phyloP scores from a whole-genome alignment of 2,329 filamentous ascomycete genomes.

The Ustulina deusta region DNA sequence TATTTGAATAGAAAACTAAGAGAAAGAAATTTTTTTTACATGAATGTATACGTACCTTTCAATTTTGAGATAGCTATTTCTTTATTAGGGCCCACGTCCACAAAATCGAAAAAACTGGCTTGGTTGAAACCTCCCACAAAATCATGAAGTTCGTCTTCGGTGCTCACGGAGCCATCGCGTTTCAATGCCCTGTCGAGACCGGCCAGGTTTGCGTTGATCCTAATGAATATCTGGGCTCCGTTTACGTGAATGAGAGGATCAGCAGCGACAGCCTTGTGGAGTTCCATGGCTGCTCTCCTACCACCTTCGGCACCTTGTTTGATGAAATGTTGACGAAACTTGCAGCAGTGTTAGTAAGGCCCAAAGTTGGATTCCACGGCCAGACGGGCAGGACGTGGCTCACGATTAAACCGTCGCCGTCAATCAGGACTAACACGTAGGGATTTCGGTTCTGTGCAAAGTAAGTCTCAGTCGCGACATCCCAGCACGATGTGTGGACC shows the following conservation, averaged over 20 bases:
- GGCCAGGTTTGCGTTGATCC: conserved; percentile 66
- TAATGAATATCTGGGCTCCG: conserved; percentile 66
- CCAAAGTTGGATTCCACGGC: conserved; percentile 17
- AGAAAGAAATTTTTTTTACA: conserved; percentile 8
- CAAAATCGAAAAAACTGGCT: conserved; percentile 71
- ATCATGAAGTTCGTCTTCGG: conserved; percentile 61
- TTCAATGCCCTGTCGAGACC: conserved; percentile 64
- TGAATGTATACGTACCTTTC: conserved; percentile 58
- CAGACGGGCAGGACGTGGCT: conserved; percentile 42
- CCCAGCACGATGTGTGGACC: conserved; percentile 21
- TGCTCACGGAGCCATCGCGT: conserved; percentile 60
- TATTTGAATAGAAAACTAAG: not conserved
- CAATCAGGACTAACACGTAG: conserved; percentile 71
- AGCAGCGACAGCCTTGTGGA: conserved; percentile 62
- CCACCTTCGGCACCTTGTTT: conserved; percentile 67
- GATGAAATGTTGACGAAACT: conserved; percentile 70
- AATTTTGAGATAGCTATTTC: conserved; percentile 71
- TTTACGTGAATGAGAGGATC: conserved; percentile 58
- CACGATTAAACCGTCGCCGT: conserved; percentile 73
- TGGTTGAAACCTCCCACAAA: conserved; percentile 72
- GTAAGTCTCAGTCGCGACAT: conserved; percentile 40
- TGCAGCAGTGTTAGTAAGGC: conserved; percentile 31
- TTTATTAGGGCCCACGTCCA: conserved; percentile 71
- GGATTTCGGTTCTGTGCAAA: conserved; percentile 63
- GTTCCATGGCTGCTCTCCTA: conserved; percentile 62